These are phyloP conservation scores for Phytophthora melonis DNA, from an alignment of 352 stramenopile species.

Conservation along the genomic window DNA sequence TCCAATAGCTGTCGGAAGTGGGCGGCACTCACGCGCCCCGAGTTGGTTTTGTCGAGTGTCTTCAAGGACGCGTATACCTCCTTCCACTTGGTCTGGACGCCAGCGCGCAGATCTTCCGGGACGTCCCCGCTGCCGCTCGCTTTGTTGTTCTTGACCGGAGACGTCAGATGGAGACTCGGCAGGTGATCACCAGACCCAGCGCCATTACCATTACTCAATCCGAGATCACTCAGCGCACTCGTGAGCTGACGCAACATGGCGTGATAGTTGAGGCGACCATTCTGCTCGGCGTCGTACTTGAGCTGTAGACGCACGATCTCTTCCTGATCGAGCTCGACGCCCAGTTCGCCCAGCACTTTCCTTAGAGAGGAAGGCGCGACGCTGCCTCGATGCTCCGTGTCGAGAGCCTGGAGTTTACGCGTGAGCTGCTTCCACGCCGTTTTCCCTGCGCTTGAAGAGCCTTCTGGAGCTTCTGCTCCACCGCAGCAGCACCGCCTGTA, in stretches of 20 bases:
- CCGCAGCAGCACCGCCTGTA: constrained; percentile 44
- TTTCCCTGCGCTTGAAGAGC: constrained; percentile 58
- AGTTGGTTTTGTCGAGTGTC: constrained; percentile 67
- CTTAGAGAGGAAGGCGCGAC: constrained; percentile 57
- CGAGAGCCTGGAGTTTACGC: constrained; percentile 68
- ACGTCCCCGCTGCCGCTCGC: constrained; percentile 22
- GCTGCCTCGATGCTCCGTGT: constrained; percentile 61
- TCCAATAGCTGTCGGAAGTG: constrained; percentile 82
- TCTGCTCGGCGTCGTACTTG: constrained; percentile 84
- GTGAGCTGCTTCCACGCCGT: constrained; percentile 68
- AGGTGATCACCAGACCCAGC: constrained; percentile 20
- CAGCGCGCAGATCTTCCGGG: constrained; percentile 55
- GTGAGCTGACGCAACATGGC: constrained; percentile 72
- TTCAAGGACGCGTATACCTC: constrained; percentile 75
- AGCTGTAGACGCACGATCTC: constrained; percentile 71
- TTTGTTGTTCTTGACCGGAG: constrained; percentile 26
- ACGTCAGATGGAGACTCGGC: constrained; percentile 38
- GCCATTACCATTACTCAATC: constrained; percentile 6
- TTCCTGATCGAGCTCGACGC: constrained; percentile 65
- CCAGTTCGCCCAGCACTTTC: constrained; percentile 70
- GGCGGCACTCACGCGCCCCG: constrained; percentile 56
- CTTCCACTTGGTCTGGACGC: constrained; percentile 78
- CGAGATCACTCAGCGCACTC: constrained; percentile 56
- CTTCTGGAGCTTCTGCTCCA: constrained; percentile 73
- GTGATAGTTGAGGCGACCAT: constrained; percentile 71